Conservation (phyloP, 2,329 filamentous ascomycete genomes). For the Xylaria sp. region DNA sequence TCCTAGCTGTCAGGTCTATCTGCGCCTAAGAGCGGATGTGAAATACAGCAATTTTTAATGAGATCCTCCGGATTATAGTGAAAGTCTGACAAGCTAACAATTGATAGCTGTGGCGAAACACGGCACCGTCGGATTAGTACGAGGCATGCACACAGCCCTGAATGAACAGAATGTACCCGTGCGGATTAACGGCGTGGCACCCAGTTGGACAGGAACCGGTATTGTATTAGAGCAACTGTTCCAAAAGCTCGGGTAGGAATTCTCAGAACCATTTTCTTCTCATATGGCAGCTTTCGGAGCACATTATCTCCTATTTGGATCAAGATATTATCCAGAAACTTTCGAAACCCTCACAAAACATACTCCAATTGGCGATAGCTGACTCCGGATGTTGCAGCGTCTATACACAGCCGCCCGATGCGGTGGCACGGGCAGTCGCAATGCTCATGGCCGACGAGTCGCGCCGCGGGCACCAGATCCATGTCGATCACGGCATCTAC, state of each 20-base stretch:
- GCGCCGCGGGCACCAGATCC: constrained; percentile 64
- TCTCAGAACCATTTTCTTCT: too few species aligned
- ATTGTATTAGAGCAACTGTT: constrained; percentile 47
- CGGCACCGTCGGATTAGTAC: constrained; percentile 63
- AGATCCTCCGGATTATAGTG: too few species aligned
- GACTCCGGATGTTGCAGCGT: constrained; percentile 35
- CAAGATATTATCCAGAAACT: too few species aligned
- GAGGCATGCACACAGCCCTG: constrained; percentile 56
- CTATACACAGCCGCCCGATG: constrained; percentile 56
- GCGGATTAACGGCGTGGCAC: constrained; percentile 65
- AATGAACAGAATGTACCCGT: constrained; percentile 55
- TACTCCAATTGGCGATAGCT: too few species aligned
- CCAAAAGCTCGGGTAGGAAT: constrained; percentile 47
- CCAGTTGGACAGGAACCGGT: constrained; percentile 63
- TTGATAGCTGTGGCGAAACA: constrained; percentile 62
- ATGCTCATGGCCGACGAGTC: constrained; percentile 60
- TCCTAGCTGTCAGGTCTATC: not conserved
- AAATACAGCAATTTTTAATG: not conserved
- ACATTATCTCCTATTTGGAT: too few species aligned
- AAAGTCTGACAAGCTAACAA: constrained; percentile 6
- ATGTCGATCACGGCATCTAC: constrained; percentile 59
- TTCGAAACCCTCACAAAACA: too few species aligned
- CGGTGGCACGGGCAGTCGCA: constrained; percentile 60
- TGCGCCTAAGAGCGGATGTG: not conserved
- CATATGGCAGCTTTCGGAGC: too few species aligned